Base-by-base conservation (phyloP, 1,284 basidiomycete genomes). In the Sporisorium reilianum region DNA sequence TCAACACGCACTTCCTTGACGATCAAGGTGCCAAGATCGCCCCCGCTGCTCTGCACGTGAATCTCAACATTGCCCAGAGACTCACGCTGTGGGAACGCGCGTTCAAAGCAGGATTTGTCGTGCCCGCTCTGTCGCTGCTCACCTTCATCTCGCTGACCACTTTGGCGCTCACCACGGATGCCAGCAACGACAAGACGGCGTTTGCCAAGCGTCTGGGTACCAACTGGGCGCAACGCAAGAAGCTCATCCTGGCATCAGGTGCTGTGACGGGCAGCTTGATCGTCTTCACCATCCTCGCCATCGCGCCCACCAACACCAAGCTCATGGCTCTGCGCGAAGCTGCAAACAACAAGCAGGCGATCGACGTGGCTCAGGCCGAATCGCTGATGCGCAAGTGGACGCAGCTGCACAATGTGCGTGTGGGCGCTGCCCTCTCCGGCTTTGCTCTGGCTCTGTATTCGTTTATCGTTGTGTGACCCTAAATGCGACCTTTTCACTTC, bases 61-160 rank as follows among this genome's bases (percentile, higher is more conserved):
- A 72, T n/a, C 60, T 72, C 22, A 36, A 25, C 42, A 66, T 58
- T n/a, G 59, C 69, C 1, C 69, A 72, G 22, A 48, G 69, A 22
- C 55, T 72, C n/a, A 66, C 69, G 12, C 53, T 72, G 12, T 72
- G 69, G 69, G 59, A 66, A 14, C 58, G 69, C 32, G 55, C 55
- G 9, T 72, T 55, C 40, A 63, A 58, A 20, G 59, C 55, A 5
- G 69, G 69, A 11, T 61, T 40, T 22, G 52, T 55, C 42, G 23
- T 66, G 8, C 69, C 69, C 12, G 52, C 51, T 1, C 44, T 72
- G 25, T 48, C 64, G 20, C 11, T 72, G 23, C 23, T 66, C 42
- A 48, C 52, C 25, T 59, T 53, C 14, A 45, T 46, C 14, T 38
- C 50, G 0, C 45, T 72, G 40, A 44, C 57, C 5, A 52, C 60